Conservation (phyloP, 2,329 filamentous ascomycete genomes). For the Acarospora socialis region DNA sequence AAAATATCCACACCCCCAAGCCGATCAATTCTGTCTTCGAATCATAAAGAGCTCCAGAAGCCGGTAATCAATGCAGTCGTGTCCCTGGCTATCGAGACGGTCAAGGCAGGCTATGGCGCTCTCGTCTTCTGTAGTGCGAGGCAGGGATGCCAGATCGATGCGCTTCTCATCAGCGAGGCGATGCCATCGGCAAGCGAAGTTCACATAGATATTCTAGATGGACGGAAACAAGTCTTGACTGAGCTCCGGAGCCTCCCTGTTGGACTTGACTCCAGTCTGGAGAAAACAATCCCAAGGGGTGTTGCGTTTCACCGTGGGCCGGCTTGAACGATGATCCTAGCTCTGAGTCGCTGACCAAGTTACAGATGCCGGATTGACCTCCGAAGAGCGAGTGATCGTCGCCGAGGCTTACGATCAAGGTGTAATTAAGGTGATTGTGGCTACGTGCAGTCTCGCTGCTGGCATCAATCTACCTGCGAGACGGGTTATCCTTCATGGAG, state of each 20-base stretch:
- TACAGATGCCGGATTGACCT: conserved; percentile 48
- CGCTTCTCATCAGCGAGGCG: conserved; percentile 51
- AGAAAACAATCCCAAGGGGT: conserved; percentile 49
- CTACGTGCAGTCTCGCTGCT: conserved; percentile 67
- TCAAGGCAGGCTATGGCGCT: conserved; percentile 51
- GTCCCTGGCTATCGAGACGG: conserved; percentile 54
- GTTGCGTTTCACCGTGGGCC: conserved; percentile 61
- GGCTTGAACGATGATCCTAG: no score
- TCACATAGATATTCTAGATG: conserved; percentile 37
- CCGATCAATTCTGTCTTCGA: conserved; percentile 40
- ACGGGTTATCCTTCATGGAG: conserved; percentile 60
- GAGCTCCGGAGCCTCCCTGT: conserved; percentile 52
- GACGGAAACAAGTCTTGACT: conserved; percentile 48
- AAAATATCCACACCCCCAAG: conserved; percentile 22
- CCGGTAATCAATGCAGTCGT: conserved; percentile 57
- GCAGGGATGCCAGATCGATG: conserved; percentile 51
- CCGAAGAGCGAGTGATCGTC: conserved; percentile 59
- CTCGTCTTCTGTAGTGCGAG: conserved; percentile 63
- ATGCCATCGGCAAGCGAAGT: conserved; percentile 41
- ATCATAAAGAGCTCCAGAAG: conserved; percentile 47
- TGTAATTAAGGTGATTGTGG: conserved; percentile 54
- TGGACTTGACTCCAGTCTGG: conserved; percentile 51
- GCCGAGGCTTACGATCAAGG: conserved; percentile 57
- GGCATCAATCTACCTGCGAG: conserved; percentile 64
- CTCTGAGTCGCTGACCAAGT: no score